Evolutionary conservation across 768 basidiomycete genomes (phyloP).

Genomic region (Phlebiopsis flavidoalba): DNA sequence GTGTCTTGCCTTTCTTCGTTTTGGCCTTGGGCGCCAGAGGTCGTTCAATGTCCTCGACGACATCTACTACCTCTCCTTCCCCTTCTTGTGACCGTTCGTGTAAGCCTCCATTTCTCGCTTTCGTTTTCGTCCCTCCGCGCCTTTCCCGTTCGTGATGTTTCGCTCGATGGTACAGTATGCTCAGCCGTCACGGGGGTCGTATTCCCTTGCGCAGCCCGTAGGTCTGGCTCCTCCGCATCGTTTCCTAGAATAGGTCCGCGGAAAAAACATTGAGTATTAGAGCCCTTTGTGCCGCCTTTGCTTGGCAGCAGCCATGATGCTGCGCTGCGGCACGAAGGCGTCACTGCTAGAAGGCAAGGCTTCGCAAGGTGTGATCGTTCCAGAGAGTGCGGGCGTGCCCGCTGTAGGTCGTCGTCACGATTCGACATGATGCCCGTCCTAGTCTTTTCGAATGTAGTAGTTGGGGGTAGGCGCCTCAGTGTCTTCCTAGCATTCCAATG

Average conservation of each 20-base stretch:
- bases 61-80: neutral
- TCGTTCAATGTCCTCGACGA: neutral
- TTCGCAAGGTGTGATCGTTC: conserved; percentile 26
- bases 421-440: conserved; percentile 74
- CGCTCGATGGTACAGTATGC: neutral
- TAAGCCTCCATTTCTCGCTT: neutral
- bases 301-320: conserved; percentile 61
- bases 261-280: conserved; percentile 82
- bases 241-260: conserved; percentile 67
- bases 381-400: conserved; percentile 43
- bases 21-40: neutral
- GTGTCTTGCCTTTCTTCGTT: conserved; percentile 1
- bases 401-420: conserved; percentile 50
- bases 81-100: neutral
- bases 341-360: conserved; percentile 13
- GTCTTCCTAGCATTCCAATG: conserved; percentile 15
- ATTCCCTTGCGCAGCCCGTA: neutral
- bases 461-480: conserved; percentile 8
- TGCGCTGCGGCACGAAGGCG: conserved; percentile 32
- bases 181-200: too few relatives aligned
- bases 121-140: conserved; percentile 3
- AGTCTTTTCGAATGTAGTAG: conserved; percentile 45
- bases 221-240: conserved; percentile 24
- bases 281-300: conserved; percentile 65
- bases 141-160: neutral